A percentile compares a stretch with the other conserved stretches of the same genome.
These are phyloP conservation scores for Nicotiana rustica DNA, from an alignment of 305 asterid species.

Conservation along the genomic window DNA sequence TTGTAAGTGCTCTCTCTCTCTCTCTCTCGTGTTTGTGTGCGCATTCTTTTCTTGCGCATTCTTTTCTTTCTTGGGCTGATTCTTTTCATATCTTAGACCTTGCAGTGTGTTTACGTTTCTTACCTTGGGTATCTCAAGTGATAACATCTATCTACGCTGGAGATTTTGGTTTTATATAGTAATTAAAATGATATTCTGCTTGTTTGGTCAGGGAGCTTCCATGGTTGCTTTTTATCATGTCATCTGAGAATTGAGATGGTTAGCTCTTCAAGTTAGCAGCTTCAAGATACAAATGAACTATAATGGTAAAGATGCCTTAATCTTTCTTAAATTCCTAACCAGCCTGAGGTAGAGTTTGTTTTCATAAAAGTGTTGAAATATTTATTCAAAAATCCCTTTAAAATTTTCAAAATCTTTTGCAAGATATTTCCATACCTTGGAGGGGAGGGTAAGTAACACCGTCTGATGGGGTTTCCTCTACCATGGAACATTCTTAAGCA, in stretches of 20 bases:
- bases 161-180: background rate
- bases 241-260: conserved; percentile 23
- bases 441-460: background rate
- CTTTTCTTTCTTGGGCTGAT: conserved; percentile 9
- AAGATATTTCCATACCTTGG: background rate
- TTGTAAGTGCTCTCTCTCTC: conserved; percentile 14
- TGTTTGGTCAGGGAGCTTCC: background rate
- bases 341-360: background rate
- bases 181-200: conserved; percentile 5
- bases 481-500: background rate
- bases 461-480: background rate
- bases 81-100: background rate
- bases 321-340: background rate
- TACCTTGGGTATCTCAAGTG: background rate
- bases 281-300: background rate
- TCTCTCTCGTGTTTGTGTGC: background rate
- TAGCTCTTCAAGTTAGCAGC: conserved; percentile 28
- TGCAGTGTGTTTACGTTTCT: background rate
- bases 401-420: background rate
- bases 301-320: background rate
- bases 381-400: background rate
- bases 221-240: conserved; percentile 7
- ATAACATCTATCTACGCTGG: background rate
- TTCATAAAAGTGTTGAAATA: background rate
- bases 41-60: background rate